Evolutionary conservation across 1,139 yeast species (phyloP), one percentile per base, ranked within the genome.

Genomic region (Lodderomyces parapsilosis): DNA sequence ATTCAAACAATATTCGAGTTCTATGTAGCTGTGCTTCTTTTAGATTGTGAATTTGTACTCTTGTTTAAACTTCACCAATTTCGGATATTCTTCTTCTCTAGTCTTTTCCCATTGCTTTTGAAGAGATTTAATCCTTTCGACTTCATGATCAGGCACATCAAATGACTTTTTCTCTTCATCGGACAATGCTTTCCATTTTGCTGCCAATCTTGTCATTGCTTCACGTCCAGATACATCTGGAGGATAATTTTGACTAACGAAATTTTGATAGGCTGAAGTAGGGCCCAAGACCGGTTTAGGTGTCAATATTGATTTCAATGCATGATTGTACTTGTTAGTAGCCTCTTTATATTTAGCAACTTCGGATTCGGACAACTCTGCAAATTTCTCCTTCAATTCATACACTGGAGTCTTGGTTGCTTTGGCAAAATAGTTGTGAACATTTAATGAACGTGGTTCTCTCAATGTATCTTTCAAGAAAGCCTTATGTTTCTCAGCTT

Each of bases 261-360:
- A 72, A 24, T 54, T 51, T 25, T 71, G 66, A 52, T 62, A 71
- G 6, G 62, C 60, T 35, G 48, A 48, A 4, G 62, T 55, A 2
- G 74, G 71, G 10, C 57, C 52, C 45, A 61, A 63, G 39, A 76
- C 76, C 38, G 76, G 77, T 48, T 63, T 65, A 6, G 73, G 69
- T 2, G 60, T 55, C 51, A 53, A 69, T 10, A 57, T 48, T 38
- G 58, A 45, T 38, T 51, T 47, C 40, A 54, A 55, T 41, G 60
- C 60, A 6, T 55, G 63, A 49, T 71, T 68, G 49, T 52, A 53
- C 27, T 53, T 59, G 15, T 58, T 60, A 15, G 70, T 69, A 41
- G 59, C 55, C 4, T 43, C 50, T 22, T 52, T 44, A 47, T 44
- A 68, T 4, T 39, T 43, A 10, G 52, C 62, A 51, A 61, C 63